A percentile compares a stretch with the other conserved stretches of the same genome.
Conservation (phyloP, 768 basidiomycete species). For the Phaeotremella skinneri region DNA sequence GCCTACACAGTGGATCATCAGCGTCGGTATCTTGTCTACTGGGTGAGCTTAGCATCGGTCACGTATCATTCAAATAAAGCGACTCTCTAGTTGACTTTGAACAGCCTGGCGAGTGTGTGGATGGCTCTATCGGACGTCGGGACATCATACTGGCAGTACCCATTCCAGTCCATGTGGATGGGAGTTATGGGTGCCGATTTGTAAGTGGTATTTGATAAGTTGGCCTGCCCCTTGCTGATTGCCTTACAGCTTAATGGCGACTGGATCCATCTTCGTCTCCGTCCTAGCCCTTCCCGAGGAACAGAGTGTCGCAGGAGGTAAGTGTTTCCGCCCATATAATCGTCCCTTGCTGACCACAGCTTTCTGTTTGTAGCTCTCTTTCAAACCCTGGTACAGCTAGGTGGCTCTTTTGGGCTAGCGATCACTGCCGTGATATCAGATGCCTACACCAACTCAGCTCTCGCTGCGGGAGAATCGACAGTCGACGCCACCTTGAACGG, state of each 20-base stretch:
- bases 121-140: constrained; percentile 26
- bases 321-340: background rate
- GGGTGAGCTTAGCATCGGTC: constrained; percentile 34
- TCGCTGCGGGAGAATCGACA: background rate
- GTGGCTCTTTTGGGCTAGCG: constrained; percentile 42
- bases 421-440: constrained; percentile 38
- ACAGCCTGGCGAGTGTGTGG: constrained; percentile 34
- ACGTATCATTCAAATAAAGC: background rate
- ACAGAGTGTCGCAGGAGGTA: constrained; percentile 34
- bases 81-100: background rate
- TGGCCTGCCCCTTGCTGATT: constrained; percentile 5
- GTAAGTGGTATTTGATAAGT: constrained; percentile 6
- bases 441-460: constrained; percentile 18
- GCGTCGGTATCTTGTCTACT: constrained; percentile 43
- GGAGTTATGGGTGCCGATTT: constrained; percentile 43
- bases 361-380: constrained; percentile 23
- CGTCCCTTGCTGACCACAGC: background rate
- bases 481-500: constrained; percentile 2
- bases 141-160: constrained; percentile 33
- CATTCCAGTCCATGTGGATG: constrained; percentile 38
- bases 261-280: constrained; percentile 41
- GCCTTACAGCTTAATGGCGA: constrained; percentile 40
- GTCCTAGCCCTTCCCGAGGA: constrained; percentile 38
- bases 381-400: constrained; percentile 44
- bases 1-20: constrained; percentile 44